A percentile compares a stretch with the other conserved stretches of the same genome.
Evolutionary conservation across 805 yeast genomes (phyloP).

Genomic region (Wickerhamiella azymoides): DNA sequence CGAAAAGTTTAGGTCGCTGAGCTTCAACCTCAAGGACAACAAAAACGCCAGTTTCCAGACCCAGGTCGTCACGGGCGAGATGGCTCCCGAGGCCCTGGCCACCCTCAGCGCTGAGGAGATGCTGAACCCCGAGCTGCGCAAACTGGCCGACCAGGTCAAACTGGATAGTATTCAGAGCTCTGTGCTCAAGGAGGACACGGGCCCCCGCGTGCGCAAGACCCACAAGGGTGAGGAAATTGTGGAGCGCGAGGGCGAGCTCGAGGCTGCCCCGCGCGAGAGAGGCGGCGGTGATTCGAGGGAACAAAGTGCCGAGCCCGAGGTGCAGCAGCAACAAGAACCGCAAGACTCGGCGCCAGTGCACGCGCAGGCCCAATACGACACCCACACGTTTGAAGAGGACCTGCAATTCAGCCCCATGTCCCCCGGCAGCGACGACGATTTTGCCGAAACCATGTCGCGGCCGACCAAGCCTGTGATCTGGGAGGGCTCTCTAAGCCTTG

Average conservation of each 20-base stretch:
- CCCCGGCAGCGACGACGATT: constrained; percentile 24
- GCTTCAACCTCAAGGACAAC: constrained; percentile 42
- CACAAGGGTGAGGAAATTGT: constrained; percentile 83
- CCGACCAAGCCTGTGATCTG: constrained; percentile 22
- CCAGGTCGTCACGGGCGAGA: constrained; percentile 40
- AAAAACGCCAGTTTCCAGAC: constrained; percentile 45
- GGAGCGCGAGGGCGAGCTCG: constrained; percentile 23
- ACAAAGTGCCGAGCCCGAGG: background rate
- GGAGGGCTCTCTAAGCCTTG: constrained; percentile 37
- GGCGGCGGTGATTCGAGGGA: background rate
- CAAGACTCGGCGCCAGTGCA: constrained; percentile 15
- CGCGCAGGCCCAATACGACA: constrained; percentile 4
- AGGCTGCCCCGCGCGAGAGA: too few species aligned
- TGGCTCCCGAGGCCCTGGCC: constrained; percentile 47
- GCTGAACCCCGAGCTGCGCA: constrained; percentile 58
- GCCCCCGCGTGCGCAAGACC: constrained; percentile 59
- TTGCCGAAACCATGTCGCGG: constrained; percentile 21
- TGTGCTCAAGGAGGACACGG: constrained; percentile 45
- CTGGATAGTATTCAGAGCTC: constrained; percentile 54
- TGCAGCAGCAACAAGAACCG: constrained; percentile 8
- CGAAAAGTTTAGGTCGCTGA: constrained; percentile 52
- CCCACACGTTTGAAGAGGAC: background rate
- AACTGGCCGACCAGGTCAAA: constrained; percentile 56
- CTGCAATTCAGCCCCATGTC: background rate
- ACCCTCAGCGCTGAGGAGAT: constrained; percentile 59